Percentiles rank a stretch among this genome's conserved stretches.
Evolutionary conservation across 306 rosid species (phyloP).

Genomic region (Pueraria montana): DNA sequence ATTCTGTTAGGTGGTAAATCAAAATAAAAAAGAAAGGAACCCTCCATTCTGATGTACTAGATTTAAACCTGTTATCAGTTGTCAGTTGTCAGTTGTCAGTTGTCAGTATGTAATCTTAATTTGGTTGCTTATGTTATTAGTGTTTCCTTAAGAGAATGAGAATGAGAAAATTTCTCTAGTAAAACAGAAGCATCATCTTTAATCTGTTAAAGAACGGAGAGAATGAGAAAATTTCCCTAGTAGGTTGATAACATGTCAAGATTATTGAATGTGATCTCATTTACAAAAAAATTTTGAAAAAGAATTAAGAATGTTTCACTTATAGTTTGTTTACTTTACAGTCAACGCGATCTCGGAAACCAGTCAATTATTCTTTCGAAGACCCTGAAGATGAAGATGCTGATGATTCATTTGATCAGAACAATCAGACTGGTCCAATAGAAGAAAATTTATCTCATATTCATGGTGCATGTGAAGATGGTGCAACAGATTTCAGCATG

Average conservation of each 20-base stretch:
- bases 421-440: constrained; percentile 41
- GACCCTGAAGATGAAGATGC: constrained; percentile 61
- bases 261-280: constrained; percentile 27
- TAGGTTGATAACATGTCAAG: not conserved
- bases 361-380: constrained; percentile 61
- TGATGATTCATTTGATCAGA: constrained; percentile 51
- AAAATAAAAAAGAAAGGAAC: not conserved
- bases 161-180: not conserved
- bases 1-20: constrained; percentile 8
- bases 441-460: constrained; percentile 38
- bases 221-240: not conserved
- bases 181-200: not conserved
- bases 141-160: not conserved
- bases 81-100: not conserved
- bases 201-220: not conserved
- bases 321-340: constrained; percentile 48
- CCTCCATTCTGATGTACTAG: constrained; percentile 9
- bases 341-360: constrained; percentile 76
- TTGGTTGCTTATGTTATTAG: not conserved
- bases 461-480: constrained; percentile 42
- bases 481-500: constrained; percentile 44
- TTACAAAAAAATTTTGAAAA: not conserved
- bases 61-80: constrained; percentile 2
- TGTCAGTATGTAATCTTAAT: constrained; percentile 3
- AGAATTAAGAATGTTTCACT: constrained; percentile 32